Base-by-base conservation (phyloP, 805 yeast genomes). In the Myxozyma nipponensis region DNA sequence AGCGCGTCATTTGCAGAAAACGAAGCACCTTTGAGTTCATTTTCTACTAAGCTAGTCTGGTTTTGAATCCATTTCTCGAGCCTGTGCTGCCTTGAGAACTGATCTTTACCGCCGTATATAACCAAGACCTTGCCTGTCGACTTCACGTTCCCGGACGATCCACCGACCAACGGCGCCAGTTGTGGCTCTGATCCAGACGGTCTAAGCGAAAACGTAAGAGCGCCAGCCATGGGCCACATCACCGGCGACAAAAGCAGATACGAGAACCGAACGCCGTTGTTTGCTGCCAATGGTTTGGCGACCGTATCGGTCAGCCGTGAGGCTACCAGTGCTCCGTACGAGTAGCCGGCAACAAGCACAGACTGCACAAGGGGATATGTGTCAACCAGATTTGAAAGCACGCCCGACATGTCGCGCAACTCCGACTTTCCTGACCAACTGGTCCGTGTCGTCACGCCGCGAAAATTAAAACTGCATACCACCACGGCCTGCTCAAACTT, bases 361-460 rank as follows among this genome's bases (percentile, higher is more conserved):
- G 52, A 45, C 32, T 42, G 41, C 22, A 54, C 47, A 7, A 39
- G 24, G 9, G 51, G 44, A 22, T 38, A 17, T 22, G 41, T 17
- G 21, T 44, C 34, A 1, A 46, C 18, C 42, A 53, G 32, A 3
- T 48, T 32, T 10, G 37, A 39, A n/a, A 38, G 18, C 17, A 53
- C 54, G 15, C 48, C 34, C 21, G 42, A 26, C 48, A 49, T 42
- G 22, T 53, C 57, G 5, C 32, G 36, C 37, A 45, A 50, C 30
- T 53, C 57, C 13, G 45, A 39, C 13, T 37, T 25, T 2, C 55
- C 44, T 2, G 49, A 26, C 57, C 57, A 53, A 28, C 50, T 44
- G 3, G 57, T 53, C 30, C 55, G 46, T 3, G 54, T 45, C 39
- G 54, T 47, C 40, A 50, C 57, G n/a, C 57, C 57, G 9, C 54